Base-by-base conservation (phyloP, 257 asterid species). In the Fraxinus pennsylvanica region DNA sequence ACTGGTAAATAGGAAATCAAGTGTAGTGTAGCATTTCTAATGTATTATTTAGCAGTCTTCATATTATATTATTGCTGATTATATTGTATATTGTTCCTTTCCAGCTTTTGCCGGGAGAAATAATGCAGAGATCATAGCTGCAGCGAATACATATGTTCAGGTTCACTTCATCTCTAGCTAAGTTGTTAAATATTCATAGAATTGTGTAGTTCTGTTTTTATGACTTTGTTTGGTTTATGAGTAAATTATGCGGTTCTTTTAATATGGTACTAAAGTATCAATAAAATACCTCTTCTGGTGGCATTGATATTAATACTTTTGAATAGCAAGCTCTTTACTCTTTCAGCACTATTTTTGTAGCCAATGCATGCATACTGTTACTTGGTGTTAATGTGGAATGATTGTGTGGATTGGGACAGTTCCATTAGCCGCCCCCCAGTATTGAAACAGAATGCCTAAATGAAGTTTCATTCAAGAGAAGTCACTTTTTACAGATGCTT, bases 111-210 rank as follows among this genome's bases (percentile, higher is more conserved):
- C 97, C 1, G 98, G 99, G 84, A 97, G 96, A 75, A 89, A 83
- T 9, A 88, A 91, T 73, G 80, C 87, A 13, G 97, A 91, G 50
- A 90, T 95, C 27, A 74, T 88, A 75, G 81, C 88, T 84, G 97
- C 99, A 43, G 99, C 97, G 59, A 89, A 95, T 76, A 92, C 91
- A 68, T 95, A 92, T 71, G 95, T 92, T 79, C 99, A 95, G 97
- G 99, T 92, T 77, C 19, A 74, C 78, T 33, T 21, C 67, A 66
- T 70, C 68, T 72, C 73, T 68, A 66, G 35, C 66, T 73, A 72
- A 61, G 77, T 59, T 63, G 68, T 71, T 68, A 38, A 10, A 45
- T 70, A 43, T 47, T 59, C 10, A 29, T 29, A 25, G 25, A 25
- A 3, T 78, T 78, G 9, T 47, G 50, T 54, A 45, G 35, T 68